Evolutionary conservation across 106 monocot species (phyloP).

Genomic region (Triglochin maritima): DNA sequence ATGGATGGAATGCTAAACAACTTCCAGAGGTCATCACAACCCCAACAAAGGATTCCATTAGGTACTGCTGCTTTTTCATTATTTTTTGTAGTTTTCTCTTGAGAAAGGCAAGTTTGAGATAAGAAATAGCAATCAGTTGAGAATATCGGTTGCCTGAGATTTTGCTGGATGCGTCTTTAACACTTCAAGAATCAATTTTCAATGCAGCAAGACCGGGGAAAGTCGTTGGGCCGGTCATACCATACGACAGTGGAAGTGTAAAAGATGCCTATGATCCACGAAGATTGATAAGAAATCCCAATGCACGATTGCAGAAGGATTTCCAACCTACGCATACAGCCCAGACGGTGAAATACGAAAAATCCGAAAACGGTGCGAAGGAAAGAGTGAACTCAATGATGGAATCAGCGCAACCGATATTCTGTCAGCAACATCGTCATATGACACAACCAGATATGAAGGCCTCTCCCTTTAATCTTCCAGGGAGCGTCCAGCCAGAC

Average conservation of each 20-base stretch:
- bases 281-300: slow-evolving; percentile 40
- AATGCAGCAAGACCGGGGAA: slow-evolving; percentile 63
- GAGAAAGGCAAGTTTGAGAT: too few relatives aligned
- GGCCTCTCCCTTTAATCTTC: slow-evolving; percentile 36
- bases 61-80: slow-evolving; percentile 17
- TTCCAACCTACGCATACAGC: slow-evolving; percentile 34
- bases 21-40: slow-evolving; percentile 21
- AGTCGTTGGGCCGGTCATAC: slow-evolving; percentile 54
- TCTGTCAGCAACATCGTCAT: slow-evolving; percentile 7
- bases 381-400: slow-evolving; percentile 1
- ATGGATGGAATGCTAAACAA: slow-evolving; percentile 14
- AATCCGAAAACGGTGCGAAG: slow-evolving; percentile 4
- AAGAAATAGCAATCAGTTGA: neutral
- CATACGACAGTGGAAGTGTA: slow-evolving; percentile 37
- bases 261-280: slow-evolving; percentile 53
- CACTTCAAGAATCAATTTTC: neutral
- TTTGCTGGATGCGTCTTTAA: neutral
- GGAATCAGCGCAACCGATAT: slow-evolving; percentile 5
- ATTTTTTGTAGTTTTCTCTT: neutral
- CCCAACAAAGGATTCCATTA: slow-evolving; percentile 33
- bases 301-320: slow-evolving; percentile 20
- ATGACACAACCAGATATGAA: slow-evolving; percentile 30
- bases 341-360: slow-evolving; percentile 21
- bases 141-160: neutral
- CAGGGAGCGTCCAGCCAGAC: slow-evolving; percentile 16